Conservation (phyloP, 768 basidiomycete species). For the Tulasnella sp. region DNA sequence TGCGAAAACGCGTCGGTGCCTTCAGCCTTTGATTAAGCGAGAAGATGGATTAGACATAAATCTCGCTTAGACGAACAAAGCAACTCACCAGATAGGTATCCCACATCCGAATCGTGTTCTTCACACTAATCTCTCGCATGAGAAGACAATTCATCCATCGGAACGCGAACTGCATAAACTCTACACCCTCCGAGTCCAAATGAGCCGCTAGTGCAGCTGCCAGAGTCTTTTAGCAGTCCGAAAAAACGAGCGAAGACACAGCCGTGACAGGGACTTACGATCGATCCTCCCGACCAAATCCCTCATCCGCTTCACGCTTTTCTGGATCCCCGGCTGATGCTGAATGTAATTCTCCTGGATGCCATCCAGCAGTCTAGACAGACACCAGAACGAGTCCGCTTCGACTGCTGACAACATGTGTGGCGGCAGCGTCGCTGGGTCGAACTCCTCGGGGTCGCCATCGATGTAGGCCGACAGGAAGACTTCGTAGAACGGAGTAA, state of each 20-base stretch:
- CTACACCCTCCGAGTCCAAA: conserved; percentile 81
- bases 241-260: neutral
- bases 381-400: conserved; percentile 97
- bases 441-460: conserved; percentile 80
- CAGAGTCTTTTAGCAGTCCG: neutral
- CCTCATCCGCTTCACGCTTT: conserved; percentile 87
- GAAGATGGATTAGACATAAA: neutral
- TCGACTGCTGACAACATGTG: conserved; percentile 74
- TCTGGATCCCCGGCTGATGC: conserved; percentile 91
- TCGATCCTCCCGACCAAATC: conserved; percentile 87
- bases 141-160: conserved; percentile 99
- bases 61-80: neutral
- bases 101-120: conserved; percentile 98
- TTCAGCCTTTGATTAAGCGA: conserved; percentile 65
- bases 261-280: conserved; percentile 35
- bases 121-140: conserved; percentile 95
- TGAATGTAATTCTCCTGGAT: conserved; percentile 98
- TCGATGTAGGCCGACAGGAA: conserved; percentile 94
- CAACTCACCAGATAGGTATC: conserved; percentile 87
- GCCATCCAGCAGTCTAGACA: conserved; percentile 87
- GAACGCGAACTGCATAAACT: conserved; percentile 99
- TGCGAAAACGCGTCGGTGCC: conserved; percentile 97
- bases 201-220: conserved; percentile 79
- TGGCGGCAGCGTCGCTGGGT: conserved; percentile 62
- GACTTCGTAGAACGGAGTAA: conserved; percentile 94